phyloP scores from a whole-genome alignment of 441 rosid genomes.

The Theobroma grandiflorum region DNA sequence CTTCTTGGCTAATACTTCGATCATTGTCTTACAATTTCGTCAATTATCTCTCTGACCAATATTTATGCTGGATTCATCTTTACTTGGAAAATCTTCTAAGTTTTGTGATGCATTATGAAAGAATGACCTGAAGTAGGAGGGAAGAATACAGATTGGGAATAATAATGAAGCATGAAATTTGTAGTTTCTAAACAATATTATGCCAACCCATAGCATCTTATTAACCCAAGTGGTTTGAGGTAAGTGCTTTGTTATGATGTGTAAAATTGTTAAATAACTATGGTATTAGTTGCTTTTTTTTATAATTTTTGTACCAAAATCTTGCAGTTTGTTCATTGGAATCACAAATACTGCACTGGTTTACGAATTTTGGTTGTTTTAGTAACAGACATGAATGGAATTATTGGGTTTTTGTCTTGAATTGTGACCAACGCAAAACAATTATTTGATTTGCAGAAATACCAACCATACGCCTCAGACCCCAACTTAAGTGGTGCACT shows the following conservation, averaged over 20 bases:
- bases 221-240: background rate
- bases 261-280: background rate
- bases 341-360: background rate
- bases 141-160: background rate
- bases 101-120: background rate
- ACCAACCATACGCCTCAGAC: conserved; percentile 76
- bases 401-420: background rate
- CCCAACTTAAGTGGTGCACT: conserved; percentile 93
- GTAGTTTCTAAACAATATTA: background rate
- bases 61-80: background rate
- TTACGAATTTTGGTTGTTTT: background rate
- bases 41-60: background rate
- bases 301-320: background rate
- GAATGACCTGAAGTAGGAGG: background rate
- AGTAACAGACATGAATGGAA: background rate
- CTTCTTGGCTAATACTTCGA: background rate
- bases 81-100: background rate
- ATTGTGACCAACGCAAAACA: background rate
- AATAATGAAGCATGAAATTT: background rate
- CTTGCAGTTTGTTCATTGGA: background rate
- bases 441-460: conserved; percentile 56
- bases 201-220: background rate
- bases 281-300: background rate
- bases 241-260: background rate
- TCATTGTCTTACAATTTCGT: background rate